Evolutionary conservation across 2,329 filamentous ascomycete genomes (phyloP).

Genomic region (Talaromyces islandicus): DNA sequence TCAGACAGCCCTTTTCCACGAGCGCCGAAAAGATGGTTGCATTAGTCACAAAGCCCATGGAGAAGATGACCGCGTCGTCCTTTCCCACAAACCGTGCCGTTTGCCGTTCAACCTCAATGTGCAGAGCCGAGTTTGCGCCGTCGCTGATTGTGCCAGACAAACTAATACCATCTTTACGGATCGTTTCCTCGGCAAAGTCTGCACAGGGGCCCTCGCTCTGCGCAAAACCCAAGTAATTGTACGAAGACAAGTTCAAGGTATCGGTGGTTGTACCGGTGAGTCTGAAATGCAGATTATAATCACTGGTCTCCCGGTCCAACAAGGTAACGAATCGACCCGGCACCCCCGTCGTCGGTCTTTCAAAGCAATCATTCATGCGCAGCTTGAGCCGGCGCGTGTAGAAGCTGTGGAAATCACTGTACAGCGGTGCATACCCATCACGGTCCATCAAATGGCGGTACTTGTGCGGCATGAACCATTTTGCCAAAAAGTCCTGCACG

Average conservation of each 20-base stretch:
- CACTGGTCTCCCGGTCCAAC: constrained; percentile 77
- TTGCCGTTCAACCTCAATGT: constrained; percentile 77
- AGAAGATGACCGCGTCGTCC: constrained; percentile 87
- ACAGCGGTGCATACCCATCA: constrained; percentile 86
- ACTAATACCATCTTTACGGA: constrained; percentile 75
- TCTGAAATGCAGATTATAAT: constrained; percentile 73
- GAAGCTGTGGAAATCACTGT: constrained; percentile 96
- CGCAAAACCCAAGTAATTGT: constrained; percentile 96
- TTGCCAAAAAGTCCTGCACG: constrained; percentile 89
- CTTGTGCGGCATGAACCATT: constrained; percentile 74
- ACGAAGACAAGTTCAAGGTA: constrained; percentile 94
- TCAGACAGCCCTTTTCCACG: constrained; percentile 81
- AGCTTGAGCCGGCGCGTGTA: constrained; percentile 85
- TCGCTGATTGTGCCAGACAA: constrained; percentile 73
- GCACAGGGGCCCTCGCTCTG: constrained; percentile 93
- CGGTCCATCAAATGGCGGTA: constrained; percentile 72
- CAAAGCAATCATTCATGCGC: constrained; percentile 91
- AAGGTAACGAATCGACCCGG: constrained; percentile 87
- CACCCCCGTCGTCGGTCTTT: constrained; percentile 81
- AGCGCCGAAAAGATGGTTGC: constrained; percentile 87
- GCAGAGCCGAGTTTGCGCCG: constrained; percentile 74
- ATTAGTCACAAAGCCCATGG: constrained; percentile 96
- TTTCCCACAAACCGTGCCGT: constrained; percentile 88
- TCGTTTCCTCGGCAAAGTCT: constrained; percentile 76
- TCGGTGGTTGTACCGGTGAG: constrained; percentile 81